These are phyloP conservation scores for Fraxinus xanthoxyloides DNA, from an alignment of 305 asterid species.

Conservation along the genomic window DNA sequence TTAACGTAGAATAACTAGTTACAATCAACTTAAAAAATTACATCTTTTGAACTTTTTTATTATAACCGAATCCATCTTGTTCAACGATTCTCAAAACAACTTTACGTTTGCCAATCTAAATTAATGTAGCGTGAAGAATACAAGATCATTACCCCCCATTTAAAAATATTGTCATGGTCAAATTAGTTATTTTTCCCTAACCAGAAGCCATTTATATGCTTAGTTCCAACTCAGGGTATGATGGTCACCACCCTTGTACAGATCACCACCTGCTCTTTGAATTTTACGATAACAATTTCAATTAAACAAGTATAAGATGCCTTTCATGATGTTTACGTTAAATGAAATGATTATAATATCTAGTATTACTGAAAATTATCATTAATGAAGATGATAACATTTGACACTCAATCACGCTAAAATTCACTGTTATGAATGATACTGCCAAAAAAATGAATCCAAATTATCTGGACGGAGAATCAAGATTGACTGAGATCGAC, in stretches of 20 bases:
- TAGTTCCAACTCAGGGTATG: conserved; percentile 14
- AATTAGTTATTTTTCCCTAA: conserved; percentile 8
- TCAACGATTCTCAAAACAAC: background rate
- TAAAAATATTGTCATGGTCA: background rate
- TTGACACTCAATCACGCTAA: background rate
- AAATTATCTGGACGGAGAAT: background rate
- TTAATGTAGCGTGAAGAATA: background rate
- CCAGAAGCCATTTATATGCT: background rate
- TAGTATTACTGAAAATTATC: background rate
- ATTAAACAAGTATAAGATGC: background rate
- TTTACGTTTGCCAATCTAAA: background rate
- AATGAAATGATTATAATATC: background rate
- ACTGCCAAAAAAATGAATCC: background rate
- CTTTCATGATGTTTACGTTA: background rate
- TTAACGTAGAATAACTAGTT: background rate
- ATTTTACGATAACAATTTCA: conserved; percentile 20
- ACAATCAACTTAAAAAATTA: background rate
- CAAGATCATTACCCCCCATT: conserved; percentile 1
- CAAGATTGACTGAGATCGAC: background rate
- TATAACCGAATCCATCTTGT: background rate
- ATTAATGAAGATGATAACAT: background rate
- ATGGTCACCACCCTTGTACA: conserved; percentile 12
- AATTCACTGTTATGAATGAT: background rate
- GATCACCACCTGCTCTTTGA: conserved; percentile 39
- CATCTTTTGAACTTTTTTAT: background rate